These are phyloP conservation scores for Smallanthus sonchifolius DNA, from an alignment of 129 eudicot genomes.

Conservation along the genomic window DNA sequence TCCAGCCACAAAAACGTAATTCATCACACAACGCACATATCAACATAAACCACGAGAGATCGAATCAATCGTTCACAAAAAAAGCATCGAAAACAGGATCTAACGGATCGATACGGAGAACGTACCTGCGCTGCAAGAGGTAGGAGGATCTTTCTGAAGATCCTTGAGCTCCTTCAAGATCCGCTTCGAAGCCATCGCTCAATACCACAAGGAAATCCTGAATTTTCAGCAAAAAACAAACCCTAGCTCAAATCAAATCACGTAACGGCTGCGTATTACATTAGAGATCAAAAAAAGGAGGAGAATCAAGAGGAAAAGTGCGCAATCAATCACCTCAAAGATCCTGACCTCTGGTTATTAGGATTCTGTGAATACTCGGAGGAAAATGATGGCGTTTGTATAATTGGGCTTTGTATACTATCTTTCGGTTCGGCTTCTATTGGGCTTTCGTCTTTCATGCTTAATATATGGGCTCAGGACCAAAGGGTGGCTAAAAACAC, in stretches of 20 bases:
- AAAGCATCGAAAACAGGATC: neutral
- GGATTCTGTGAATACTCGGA: conserved; percentile 5
- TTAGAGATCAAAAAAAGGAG: neutral
- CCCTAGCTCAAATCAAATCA: conserved; percentile 3
- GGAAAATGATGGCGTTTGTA: conserved; percentile 12
- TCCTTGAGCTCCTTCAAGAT: conserved; percentile 48
- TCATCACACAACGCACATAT: neutral
- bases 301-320: neutral
- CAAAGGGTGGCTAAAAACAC: neutral
- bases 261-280: conserved; percentile 6
- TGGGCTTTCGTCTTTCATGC: neutral
- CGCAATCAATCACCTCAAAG: conserved; percentile 21
- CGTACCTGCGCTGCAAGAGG: conserved; percentile 81
- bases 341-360: conserved; percentile 26
- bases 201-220: conserved; percentile 6
- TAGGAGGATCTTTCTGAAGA: conserved; percentile 58
- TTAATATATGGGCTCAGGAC: neutral
- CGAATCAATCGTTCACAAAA: neutral
- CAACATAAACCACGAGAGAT: conserved; percentile 3
- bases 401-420: neutral
- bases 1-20: neutral
- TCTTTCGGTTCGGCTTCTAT: too few relatives aligned
- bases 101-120: neutral
- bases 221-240: conserved; percentile 4
- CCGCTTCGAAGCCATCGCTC: conserved; percentile 73